phyloP scores from a whole-genome alignment of 345 rosid species.

The Populus deltoides region DNA sequence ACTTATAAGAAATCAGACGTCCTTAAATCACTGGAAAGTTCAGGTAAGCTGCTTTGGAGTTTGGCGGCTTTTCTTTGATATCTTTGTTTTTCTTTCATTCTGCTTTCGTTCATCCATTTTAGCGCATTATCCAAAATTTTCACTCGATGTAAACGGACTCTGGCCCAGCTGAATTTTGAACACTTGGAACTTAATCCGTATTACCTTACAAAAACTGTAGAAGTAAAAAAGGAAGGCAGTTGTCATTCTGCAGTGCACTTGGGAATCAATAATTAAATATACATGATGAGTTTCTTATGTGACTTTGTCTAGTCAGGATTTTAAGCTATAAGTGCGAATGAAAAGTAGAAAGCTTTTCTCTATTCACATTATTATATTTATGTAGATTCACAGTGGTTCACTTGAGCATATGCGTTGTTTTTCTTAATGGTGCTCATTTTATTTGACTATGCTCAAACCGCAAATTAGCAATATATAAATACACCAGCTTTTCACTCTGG shows the following conservation, averaged over 20 bases:
- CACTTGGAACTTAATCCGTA: not conserved
- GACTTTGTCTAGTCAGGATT: not conserved
- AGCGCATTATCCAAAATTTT: not conserved
- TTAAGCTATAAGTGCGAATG: not conserved
- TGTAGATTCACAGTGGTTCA: not conserved
- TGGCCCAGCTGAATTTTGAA: not conserved
- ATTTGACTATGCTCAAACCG: not conserved
- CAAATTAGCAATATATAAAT: not conserved
- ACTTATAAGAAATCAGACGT: constrained; percentile 87
- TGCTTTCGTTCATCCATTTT: not conserved
- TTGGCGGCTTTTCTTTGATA: not conserved
- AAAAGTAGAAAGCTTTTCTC: not conserved
- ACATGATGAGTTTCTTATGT: not conserved
- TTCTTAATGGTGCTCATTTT: not conserved
- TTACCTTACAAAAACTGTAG: not conserved
- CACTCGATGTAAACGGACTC: not conserved
- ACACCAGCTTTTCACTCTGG: no score
- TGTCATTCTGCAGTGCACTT: not conserved
- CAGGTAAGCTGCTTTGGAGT: constrained; percentile 49
- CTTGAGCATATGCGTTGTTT: not conserved
- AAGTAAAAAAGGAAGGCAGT: not conserved
- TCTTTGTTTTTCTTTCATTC: not conserved
- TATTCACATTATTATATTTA: not conserved
- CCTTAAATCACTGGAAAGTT: constrained; percentile 63
- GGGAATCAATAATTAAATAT: not conserved